Evolutionary conservation across 768 basidiomycete genomes (phyloP).

Genomic region (Serendipita sp.): DNA sequence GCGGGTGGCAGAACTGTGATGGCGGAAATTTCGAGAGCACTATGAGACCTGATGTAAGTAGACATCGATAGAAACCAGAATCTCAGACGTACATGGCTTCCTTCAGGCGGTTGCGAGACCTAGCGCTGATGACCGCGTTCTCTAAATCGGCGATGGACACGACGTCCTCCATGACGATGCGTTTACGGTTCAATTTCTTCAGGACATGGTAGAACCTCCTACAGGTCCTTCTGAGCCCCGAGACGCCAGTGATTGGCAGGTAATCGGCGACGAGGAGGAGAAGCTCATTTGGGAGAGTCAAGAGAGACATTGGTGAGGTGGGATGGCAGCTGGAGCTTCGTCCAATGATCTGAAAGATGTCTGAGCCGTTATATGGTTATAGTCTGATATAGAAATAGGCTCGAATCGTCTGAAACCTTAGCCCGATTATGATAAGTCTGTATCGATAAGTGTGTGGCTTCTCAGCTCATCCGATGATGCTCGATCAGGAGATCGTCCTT

Average conservation of each 20-base stretch:
- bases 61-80: neutral
- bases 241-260: neutral
- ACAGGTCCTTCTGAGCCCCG: neutral
- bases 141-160: constrained; percentile 4
- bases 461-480: neutral
- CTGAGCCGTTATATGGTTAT: neutral
- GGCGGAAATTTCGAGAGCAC: constrained; percentile 3
- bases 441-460: neutral
- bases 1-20: constrained; percentile 3
- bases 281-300: neutral
- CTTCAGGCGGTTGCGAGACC: neutral
- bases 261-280: neutral
- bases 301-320: neutral
- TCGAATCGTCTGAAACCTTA: neutral
- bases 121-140: neutral
- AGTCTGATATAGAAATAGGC: neutral
- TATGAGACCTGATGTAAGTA: neutral
- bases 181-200: neutral
- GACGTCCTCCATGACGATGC: neutral
- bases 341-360: neutral
- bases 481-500: neutral
- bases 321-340: neutral
- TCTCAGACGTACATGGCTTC: neutral
- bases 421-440: neutral
- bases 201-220: neutral